Evolutionary conservation across 2,329 filamentous ascomycete genomes (phyloP).

Genomic region (Scytalidium lignicola): DNA sequence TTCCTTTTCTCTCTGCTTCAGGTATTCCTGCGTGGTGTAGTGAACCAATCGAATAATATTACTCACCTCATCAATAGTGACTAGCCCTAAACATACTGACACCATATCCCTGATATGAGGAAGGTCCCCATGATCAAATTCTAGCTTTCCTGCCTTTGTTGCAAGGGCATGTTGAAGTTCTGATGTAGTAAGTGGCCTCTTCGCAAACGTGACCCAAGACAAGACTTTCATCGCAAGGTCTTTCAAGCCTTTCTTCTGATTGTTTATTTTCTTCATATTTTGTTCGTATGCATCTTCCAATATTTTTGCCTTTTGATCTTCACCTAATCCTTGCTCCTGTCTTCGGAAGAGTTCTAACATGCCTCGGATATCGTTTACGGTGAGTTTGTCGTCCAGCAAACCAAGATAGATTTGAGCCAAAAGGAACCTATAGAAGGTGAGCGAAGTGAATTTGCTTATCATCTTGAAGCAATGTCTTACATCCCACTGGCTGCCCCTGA

Average conservation of each 20-base stretch:
- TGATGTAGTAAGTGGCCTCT: slow-evolving; percentile 17
- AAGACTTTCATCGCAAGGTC: slow-evolving; percentile 27
- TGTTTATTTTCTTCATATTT: slow-evolving; percentile 36
- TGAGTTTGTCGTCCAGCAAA: slow-evolving; percentile 23
- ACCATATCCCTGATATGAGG: slow-evolving; percentile 12
- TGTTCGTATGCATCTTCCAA: slow-evolving; percentile 33
- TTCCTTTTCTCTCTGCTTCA: slow-evolving; percentile 23
- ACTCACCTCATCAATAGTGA: slow-evolving; percentile 35
- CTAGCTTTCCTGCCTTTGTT: slow-evolving; percentile 13
- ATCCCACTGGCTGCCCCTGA: slow-evolving; percentile 24
- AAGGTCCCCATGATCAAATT: slow-evolving; percentile 10
- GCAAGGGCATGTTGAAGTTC: slow-evolving; percentile 31
- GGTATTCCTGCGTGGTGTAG: slow-evolving; percentile 41
- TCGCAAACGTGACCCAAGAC: slow-evolving; percentile 27
- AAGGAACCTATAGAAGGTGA: slow-evolving; percentile 14
- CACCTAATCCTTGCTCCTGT: slow-evolving; percentile 17
- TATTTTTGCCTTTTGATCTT: background rate
- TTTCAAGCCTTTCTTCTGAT: slow-evolving; percentile 26
- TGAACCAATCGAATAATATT: slow-evolving; percentile 37
- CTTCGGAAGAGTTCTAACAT: slow-evolving; percentile 27
- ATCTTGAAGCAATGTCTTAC: slow-evolving; percentile 20
- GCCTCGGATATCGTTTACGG: slow-evolving; percentile 21
- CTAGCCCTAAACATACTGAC: slow-evolving; percentile 34
- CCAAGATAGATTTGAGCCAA: slow-evolving; percentile 28
- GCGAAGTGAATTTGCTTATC: background rate